Base-by-base conservation (phyloP, 176 grass and related monocot species). In the Calamus simplicifolius region DNA sequence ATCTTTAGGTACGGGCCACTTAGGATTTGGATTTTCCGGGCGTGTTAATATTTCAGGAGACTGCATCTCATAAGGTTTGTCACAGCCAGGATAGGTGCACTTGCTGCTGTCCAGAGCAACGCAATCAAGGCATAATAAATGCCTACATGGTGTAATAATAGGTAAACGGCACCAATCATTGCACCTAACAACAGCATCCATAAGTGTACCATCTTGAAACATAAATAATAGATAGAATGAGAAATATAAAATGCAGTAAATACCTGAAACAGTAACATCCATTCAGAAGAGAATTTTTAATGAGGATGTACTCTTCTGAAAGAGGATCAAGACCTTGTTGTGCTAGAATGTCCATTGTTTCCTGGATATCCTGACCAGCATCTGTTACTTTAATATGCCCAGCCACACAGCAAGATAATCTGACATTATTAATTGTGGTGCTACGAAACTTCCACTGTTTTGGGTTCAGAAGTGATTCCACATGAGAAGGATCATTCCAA, bases 1-100 rank as follows among this genome's bases (percentile, higher is more conserved):
- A 91, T 97, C 87, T 74, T 97, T 97, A 27, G 92, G 92, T 50
- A 97, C 92, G 56, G 87, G 87, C 92, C 92, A 91, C 76, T 97
- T 97, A 50, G 92, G 92, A 73, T 91, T 91, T 54, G 92, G 92
- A 81, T 97, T 97, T 88, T 97, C 92, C 77, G 92, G 69, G 16
- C 84, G 70, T 52, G 75, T 75, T 64, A 66, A 60, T 73, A 53
- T 90, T 84, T 90, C 80, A 48, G 87, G 92, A 85, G 87, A 85
- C 63, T 97, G 84, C 92, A 97, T 97, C 67, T 97, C 87, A 29
- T 97, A 97, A 70, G 52, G 79, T 64, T 79, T 75, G 25, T 66
- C 81, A 67, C 92, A 97, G 27, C 79, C 84, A 54, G 84, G 84
- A 49, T 85, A 59, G 65, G 84, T 88, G 71, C 92, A 97, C 81